These are phyloP conservation scores for Entonaema liquescens DNA, from an alignment of 495 filamentous ascomycete species.

Conservation along the genomic window DNA sequence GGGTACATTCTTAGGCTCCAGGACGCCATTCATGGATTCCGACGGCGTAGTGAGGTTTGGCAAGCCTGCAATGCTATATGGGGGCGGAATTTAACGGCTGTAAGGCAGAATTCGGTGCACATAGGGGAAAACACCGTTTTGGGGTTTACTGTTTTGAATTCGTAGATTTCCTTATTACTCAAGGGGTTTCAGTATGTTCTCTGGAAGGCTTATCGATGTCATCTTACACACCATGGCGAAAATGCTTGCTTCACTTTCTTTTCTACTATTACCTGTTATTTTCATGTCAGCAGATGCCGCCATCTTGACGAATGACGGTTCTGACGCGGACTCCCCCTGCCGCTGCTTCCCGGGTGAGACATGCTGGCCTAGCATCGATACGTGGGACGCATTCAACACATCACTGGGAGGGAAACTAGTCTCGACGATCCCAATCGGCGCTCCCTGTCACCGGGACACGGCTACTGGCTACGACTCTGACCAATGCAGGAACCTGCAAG, in stretches of 20 bases:
- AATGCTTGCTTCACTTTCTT: not conserved
- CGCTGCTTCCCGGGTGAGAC: not conserved
- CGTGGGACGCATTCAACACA: not conserved
- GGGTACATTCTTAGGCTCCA: not conserved
- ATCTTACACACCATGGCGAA: not conserved
- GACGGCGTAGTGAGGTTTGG: not conserved
- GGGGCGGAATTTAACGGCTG: not conserved
- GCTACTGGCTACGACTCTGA: not conserved
- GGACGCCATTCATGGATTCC: not conserved
- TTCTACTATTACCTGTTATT: not conserved
- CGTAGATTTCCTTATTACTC: not conserved
- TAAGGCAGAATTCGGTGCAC: not conserved
- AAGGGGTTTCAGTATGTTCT: not conserved
- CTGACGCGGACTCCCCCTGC: not conserved
- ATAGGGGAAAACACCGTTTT: not conserved
- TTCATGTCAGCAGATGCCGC: not conserved
- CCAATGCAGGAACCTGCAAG: not conserved
- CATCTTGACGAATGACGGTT: not conserved
- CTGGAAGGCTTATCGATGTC: not conserved
- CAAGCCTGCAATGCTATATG: not conserved
- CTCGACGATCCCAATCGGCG: not conserved
- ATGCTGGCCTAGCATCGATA: not conserved
- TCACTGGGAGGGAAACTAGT: not conserved
- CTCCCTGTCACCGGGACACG: not conserved
- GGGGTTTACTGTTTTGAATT: not conserved